Percentiles rank a stretch among this genome's conserved stretches.
Evolutionary conservation across 2,329 filamentous ascomycete genomes (phyloP).

Genomic region (Cladophialophora carrionii): DNA sequence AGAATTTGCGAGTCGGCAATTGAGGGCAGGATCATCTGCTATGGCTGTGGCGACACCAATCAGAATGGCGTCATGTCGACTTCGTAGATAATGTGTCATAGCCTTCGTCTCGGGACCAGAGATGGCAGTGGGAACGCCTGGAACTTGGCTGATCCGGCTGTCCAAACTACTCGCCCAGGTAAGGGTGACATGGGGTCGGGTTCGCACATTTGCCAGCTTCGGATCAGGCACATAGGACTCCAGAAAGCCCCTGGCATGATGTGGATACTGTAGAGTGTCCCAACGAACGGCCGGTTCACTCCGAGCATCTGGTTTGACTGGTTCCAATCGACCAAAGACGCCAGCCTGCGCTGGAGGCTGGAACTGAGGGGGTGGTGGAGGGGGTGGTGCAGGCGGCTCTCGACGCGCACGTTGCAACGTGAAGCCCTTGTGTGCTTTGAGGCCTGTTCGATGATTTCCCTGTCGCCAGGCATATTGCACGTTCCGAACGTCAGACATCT

Average conservation of each 20-base stretch:
- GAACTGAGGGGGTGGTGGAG: slow-evolving; percentile 23
- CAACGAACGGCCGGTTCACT: slow-evolving; percentile 35
- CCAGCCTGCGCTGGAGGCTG: slow-evolving; percentile 28
- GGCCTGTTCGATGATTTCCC: slow-evolving; percentile 49
- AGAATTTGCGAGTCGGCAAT: slow-evolving; percentile 71
- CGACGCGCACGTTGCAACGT: slow-evolving; percentile 29
- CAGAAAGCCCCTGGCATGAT: slow-evolving; percentile 52
- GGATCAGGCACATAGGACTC: slow-evolving; percentile 56
- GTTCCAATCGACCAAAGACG: slow-evolving; percentile 32
- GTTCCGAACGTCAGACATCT: slow-evolving; percentile 54
- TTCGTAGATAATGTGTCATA: slow-evolving; percentile 91
- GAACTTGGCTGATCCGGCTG: slow-evolving; percentile 72
- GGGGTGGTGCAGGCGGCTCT: slow-evolving; percentile 27
- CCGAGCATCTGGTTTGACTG: slow-evolving; percentile 22
- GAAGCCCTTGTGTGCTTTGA: slow-evolving; percentile 51
- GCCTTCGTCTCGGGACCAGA: slow-evolving; percentile 83
- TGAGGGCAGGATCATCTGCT: slow-evolving; percentile 82
- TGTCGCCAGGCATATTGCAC: slow-evolving; percentile 54
- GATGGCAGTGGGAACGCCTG: slow-evolving; percentile 77
- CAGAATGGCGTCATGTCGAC: slow-evolving; percentile 79
- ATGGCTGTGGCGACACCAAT: slow-evolving; percentile 82
- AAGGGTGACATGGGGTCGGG: slow-evolving; percentile 68
- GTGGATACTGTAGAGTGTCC: slow-evolving; percentile 52
- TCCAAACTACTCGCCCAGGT: slow-evolving; percentile 93
- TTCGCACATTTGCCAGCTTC: slow-evolving; percentile 40